phyloP scores from a whole-genome alignment of 768 basidiomycete species.

The Pilatotrama ljubarskyi region DNA sequence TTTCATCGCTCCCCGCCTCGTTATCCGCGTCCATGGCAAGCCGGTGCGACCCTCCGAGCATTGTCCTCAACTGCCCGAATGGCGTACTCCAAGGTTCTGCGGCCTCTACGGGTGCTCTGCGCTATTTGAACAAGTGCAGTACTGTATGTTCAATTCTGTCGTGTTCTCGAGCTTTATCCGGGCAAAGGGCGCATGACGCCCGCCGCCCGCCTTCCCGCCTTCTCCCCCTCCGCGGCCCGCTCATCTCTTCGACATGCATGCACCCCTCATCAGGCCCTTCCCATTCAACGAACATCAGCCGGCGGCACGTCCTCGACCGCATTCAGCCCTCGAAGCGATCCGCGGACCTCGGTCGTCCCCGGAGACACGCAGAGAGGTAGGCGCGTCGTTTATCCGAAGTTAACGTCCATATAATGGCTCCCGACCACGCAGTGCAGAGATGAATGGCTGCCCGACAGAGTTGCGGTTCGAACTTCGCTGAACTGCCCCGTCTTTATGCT shows the following conservation, averaged over 20 bases:
- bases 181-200: not conserved
- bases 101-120: not conserved
- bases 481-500: not conserved
- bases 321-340: not conserved
- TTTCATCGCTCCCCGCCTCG: not conserved
- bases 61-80: not conserved
- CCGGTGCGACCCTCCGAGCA: not conserved
- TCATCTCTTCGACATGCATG: not conserved
- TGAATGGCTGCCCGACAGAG: not conserved
- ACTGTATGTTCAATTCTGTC: not conserved
- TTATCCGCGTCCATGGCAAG: too few relatives aligned
- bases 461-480: slow-evolving; percentile 1
- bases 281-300: not conserved
- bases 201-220: not conserved
- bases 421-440: not conserved
- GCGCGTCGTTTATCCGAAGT: slow-evolving; percentile 10
- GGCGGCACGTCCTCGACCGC: not conserved
- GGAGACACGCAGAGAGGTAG: not conserved
- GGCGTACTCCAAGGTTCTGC: not conserved
- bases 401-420: not conserved
- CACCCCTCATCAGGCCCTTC: not conserved
- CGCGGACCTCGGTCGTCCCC: not conserved
- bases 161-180: slow-evolving; percentile 10
- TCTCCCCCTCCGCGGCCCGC: not conserved
- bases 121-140: not conserved